phyloP scores from a whole-genome alignment of 2,329 filamentous ascomycete genomes.

The Arthrobotrys iridis region DNA sequence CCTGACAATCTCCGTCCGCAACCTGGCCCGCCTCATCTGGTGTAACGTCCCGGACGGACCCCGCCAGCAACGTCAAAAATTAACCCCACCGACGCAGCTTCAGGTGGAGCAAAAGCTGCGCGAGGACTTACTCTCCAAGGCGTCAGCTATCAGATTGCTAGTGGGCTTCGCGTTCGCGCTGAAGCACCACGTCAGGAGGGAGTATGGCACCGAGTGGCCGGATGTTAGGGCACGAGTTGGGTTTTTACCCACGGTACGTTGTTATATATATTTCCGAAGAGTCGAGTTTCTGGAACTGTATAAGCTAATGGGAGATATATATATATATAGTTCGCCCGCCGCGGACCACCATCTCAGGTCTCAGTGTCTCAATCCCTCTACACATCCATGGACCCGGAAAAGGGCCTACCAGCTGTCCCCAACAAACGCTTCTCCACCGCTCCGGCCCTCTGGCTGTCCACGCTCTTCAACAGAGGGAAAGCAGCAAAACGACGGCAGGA shows the following conservation, averaged over 20 bases:
- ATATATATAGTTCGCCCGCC: slow-evolving; percentile 37
- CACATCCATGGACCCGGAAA: slow-evolving; percentile 46
- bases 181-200: slow-evolving; percentile 48
- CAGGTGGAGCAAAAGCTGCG: slow-evolving; percentile 50
- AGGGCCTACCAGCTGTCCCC: slow-evolving; percentile 46
- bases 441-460: slow-evolving; percentile 11
- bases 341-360: slow-evolving; percentile 32
- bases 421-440: slow-evolving; percentile 18
- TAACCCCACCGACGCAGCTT: slow-evolving; percentile 39
- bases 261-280: not conserved
- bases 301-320: not conserved
- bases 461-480: slow-evolving; percentile 20
- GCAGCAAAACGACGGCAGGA: slow-evolving; percentile 14
- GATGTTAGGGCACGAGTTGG: slow-evolving; percentile 50
- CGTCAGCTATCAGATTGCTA: slow-evolving; percentile 48
- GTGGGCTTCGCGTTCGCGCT: slow-evolving; percentile 52
- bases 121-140: slow-evolving; percentile 52
- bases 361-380: slow-evolving; percentile 49
- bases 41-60: slow-evolving; percentile 47
- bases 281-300: no score
- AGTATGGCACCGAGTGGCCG: slow-evolving; percentile 54
- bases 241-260: slow-evolving; percentile 53
- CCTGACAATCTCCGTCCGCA: slow-evolving; percentile 27
- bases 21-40: slow-evolving; percentile 44
- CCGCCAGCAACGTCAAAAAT: slow-evolving; percentile 13